These are phyloP conservation scores for Hypoxylon sp. DNA, from an alignment of 2,329 filamentous ascomycete genomes.

Conservation along the genomic window DNA sequence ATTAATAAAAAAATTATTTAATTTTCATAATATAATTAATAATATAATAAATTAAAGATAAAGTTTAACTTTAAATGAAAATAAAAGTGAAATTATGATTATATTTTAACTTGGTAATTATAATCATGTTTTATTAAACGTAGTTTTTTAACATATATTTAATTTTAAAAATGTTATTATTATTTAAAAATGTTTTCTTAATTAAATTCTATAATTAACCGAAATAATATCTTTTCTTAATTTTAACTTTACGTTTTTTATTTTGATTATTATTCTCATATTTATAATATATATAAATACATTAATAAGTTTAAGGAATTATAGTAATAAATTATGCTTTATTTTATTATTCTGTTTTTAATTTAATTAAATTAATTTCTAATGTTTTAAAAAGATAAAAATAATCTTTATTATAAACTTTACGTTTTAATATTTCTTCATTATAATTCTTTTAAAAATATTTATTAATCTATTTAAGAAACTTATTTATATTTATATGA, in stretches of 20 bases:
- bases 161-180: background rate
- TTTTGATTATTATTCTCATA: background rate
- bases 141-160: background rate
- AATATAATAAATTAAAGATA: background rate
- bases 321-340: background rate
- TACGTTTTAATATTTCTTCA: background rate
- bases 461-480: background rate
- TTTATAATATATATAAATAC: background rate
- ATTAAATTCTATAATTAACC: too few species aligned
- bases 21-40: background rate
- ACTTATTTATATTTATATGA: background rate
- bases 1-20: background rate
- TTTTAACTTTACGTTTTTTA: too few species aligned
- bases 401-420: background rate
- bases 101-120: background rate
- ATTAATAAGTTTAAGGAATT: background rate
- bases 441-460: background rate
- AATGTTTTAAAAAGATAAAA: background rate
- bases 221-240: too few species aligned
- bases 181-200: background rate
- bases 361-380: background rate
- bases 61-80: background rate
- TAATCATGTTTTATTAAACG: background rate
- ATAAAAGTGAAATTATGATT: background rate
- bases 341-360: background rate